Percentiles rank a stretch among this genome's conserved stretches.
Conservation (phyloP, 805 yeast species). For the Ogataea degrootiae region DNA sequence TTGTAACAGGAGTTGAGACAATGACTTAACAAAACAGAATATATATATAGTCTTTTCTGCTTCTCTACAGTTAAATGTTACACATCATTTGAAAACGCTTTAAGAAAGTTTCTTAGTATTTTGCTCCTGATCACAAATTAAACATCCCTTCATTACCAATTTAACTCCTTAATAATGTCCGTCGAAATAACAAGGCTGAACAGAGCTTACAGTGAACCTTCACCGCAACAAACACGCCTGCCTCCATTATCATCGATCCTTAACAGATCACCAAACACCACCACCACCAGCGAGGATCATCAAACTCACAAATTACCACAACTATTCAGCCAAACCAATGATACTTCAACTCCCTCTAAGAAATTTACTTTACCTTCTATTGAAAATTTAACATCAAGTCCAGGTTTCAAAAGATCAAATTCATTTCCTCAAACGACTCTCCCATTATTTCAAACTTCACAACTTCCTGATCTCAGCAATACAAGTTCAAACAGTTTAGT, state of each 20-base stretch:
- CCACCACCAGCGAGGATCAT: not conserved
- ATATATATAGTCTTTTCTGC: not conserved
- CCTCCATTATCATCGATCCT: slow-evolving; percentile 25
- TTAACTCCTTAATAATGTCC: slow-evolving; percentile 10
- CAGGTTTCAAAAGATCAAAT: slow-evolving; percentile 19
- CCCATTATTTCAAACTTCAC: not conserved
- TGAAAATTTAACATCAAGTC: slow-evolving; percentile 23
- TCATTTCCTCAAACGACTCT: slow-evolving; percentile 13
- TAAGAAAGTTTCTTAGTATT: no score
- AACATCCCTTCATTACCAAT: not conserved
- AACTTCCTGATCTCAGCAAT: not conserved
- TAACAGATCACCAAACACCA: slow-evolving; percentile 8
- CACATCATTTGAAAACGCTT: no score
- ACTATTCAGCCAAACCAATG: not conserved
- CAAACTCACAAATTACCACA: not conserved
- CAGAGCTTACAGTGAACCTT: slow-evolving; percentile 24
- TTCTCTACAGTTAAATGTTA: not conserved
- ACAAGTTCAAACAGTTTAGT: not conserved
- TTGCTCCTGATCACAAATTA: not conserved
- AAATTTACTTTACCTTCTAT: slow-evolving; percentile 21
- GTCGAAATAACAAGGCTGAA: slow-evolving; percentile 18
- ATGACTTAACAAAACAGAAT: not conserved
- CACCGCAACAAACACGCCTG: slow-evolving; percentile 19
- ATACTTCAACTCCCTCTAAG: slow-evolving; percentile 12
- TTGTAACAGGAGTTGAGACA: no score